Conservation (phyloP, 1,139 yeast genomes). For the Debaryomyces coudertii region DNA sequence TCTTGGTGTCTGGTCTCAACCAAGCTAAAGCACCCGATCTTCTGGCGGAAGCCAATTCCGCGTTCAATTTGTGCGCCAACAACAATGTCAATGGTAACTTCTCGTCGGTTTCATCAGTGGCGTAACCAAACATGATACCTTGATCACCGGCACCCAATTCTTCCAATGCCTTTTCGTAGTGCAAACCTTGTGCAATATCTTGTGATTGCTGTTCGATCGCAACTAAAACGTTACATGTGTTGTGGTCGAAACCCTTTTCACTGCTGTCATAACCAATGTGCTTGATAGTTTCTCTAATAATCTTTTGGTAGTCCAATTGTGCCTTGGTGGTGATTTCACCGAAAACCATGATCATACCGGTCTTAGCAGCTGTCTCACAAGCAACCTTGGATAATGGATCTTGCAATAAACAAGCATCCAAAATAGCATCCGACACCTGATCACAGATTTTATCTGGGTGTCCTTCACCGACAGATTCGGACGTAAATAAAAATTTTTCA, state of each 20-base stretch:
- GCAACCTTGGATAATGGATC: conserved; percentile 99
- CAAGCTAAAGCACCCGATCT: conserved; percentile 91
- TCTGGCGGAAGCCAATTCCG: conserved; percentile 96
- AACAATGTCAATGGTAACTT: conserved; percentile 93
- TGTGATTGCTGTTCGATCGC: conserved; percentile 99
- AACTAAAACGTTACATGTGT: conserved; percentile 97
- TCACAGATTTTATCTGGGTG: conserved; percentile 99
- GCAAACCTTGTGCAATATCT: conserved; percentile 99
- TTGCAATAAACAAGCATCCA: conserved; percentile 94
- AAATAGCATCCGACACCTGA: conserved; percentile 97
- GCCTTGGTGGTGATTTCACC: conserved; percentile 99
- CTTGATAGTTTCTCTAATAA: conserved; percentile 97
- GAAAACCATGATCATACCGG: conserved; percentile 98
- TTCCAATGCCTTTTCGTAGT: conserved; percentile 94
- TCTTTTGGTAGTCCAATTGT: conserved; percentile 90
- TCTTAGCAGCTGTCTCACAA: conserved; percentile 98
- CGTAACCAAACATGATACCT: conserved; percentile 99
- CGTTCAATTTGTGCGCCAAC: conserved; percentile 94
- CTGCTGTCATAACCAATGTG: conserved; percentile 97
- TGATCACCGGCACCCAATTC: conserved; percentile 99
- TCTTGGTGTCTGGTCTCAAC: conserved; percentile 99
- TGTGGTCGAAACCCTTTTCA: conserved; percentile 97
- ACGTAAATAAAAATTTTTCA: conserved; percentile 75
- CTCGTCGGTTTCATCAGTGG: conserved; percentile 98
- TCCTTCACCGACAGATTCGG: conserved; percentile 98